These are phyloP conservation scores for Ashbya aceris DNA, from an alignment of 1,139 yeast genomes.

Conservation along the genomic window DNA sequence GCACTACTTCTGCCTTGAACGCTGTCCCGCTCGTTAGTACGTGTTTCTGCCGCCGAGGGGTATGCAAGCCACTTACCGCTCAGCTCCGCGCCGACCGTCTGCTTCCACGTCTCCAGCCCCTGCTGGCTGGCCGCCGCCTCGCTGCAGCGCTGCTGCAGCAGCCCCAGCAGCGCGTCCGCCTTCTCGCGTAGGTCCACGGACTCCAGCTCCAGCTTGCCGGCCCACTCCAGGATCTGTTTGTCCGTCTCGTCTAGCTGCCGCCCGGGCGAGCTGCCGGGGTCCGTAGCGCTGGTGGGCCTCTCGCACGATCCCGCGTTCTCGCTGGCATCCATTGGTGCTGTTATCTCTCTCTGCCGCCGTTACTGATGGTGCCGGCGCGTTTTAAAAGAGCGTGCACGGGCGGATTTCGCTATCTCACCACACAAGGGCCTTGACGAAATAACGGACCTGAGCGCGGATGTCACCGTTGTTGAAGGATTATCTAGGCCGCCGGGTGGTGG, in stretches of 20 bases:
- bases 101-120: conserved; percentile 5
- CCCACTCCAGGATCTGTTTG: conserved; percentile 36
- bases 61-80: conserved; percentile 5
- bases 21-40: conserved; percentile 4
- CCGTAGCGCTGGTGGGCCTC: conserved; percentile 3
- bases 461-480: conserved; percentile 27
- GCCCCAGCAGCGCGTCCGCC: conserved; percentile 25
- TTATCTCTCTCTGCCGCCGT: background rate
- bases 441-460: conserved; percentile 13
- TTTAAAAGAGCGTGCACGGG: too few species aligned
- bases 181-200: conserved; percentile 33
- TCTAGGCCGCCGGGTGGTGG: conserved; percentile 43
- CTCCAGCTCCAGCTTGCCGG: conserved; percentile 38
- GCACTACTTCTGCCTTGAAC: conserved; percentile 2
- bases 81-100: conserved; percentile 5
- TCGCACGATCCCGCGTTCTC: too few species aligned
- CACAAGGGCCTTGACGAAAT: background rate
- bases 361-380: too few species aligned
- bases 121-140: conserved; percentile 11
- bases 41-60: background rate
- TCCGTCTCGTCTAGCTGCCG: conserved; percentile 21
- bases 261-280: conserved; percentile 7
- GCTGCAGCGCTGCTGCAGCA: conserved; percentile 11
- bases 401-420: too few species aligned
- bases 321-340: too few species aligned